Evolutionary conservation across 768 basidiomycete species (phyloP), one percentile per base, ranked within the genome.

Genomic region (Amanita rubescens): DNA sequence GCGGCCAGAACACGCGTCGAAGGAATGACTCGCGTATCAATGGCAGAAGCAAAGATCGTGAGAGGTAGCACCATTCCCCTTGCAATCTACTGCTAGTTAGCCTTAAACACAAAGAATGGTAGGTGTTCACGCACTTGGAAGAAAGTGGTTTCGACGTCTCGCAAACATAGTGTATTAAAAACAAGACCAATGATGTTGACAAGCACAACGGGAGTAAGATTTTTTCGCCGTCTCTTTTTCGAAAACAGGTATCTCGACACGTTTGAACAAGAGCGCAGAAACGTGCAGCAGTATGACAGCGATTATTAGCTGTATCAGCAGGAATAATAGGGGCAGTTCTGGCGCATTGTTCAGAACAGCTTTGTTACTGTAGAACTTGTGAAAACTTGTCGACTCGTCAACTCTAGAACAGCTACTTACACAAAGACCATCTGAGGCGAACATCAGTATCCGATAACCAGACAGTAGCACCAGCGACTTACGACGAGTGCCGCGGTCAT

Each of bases 1-100:
- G 86, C 83, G 3, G 69, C 38, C 15, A 90, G 64, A 11, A 88
- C 81, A 22, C 75, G 71, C 7, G 55, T 17, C 5, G 84, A 73
- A 0, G 89, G 87, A 0, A 69, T 62, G 5, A 79, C 71, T 19
- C 72, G 75, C 2, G 82, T 81, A 55, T 81, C 69, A 17, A 80
- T 41, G 35, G 82, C 83, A 2, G 87, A 86, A 39, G 91, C 80
- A 22, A 80, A 56, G 52, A 93, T 89, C 1, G 91, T 94, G 45
- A 90, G 74, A 0, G 91, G 91, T 4, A 94, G 75, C 3, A 90
- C 84, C 34, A 94, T 76, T 0, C 91, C 90, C 59, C 90, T 73
- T 1, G 90, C 91, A 61, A 94, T 90, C 84, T 92, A 46, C 25
- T 32, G 52, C n/a, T 15, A 42, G 15, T 51, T 25, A 37, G 37